These are phyloP conservation scores for Lasiodiplodia sp. DNA, from an alignment of 2,329 filamentous ascomycete genomes.

Conservation along the genomic window DNA sequence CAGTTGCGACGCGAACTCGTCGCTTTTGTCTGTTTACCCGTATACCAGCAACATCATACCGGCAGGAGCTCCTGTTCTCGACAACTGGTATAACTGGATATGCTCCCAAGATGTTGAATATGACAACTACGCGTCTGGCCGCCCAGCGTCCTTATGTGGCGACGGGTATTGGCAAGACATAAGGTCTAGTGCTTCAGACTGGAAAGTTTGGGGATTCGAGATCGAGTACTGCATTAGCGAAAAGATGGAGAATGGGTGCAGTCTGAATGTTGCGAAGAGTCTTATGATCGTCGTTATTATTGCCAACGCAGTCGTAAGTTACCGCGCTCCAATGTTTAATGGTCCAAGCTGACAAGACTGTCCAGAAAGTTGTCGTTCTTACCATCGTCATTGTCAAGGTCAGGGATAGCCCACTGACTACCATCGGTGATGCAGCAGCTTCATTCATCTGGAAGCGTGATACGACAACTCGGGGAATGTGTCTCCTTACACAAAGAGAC, in stretches of 20 bases:
- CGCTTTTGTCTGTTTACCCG: background rate
- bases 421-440: conserved; percentile 37
- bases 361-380: background rate
- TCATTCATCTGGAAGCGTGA: conserved; percentile 34
- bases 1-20: background rate
- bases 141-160: conserved; percentile 13
- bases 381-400: background rate
- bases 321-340: background rate
- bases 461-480: background rate
- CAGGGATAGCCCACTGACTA: conserved; percentile 33
- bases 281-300: background rate
- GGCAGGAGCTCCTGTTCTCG: background rate
- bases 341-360: background rate
- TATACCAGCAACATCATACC: conserved; percentile 26
- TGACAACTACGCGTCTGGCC: background rate
- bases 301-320: conserved; percentile 1
- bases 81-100: conserved; percentile 25
- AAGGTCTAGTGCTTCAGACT: background rate
- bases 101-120: conserved; percentile 27
- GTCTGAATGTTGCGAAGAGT: background rate
- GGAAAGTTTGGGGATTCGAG: conserved; percentile 3
- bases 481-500: conserved; percentile 2
- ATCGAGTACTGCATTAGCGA: conserved; percentile 25
- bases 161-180: conserved; percentile 19
- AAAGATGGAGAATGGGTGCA: background rate